A percentile compares a stretch with the other conserved stretches of the same genome.
Evolutionary conservation across 768 basidiomycete genomes (phyloP).

Genomic region (Chalciporus piperatus): DNA sequence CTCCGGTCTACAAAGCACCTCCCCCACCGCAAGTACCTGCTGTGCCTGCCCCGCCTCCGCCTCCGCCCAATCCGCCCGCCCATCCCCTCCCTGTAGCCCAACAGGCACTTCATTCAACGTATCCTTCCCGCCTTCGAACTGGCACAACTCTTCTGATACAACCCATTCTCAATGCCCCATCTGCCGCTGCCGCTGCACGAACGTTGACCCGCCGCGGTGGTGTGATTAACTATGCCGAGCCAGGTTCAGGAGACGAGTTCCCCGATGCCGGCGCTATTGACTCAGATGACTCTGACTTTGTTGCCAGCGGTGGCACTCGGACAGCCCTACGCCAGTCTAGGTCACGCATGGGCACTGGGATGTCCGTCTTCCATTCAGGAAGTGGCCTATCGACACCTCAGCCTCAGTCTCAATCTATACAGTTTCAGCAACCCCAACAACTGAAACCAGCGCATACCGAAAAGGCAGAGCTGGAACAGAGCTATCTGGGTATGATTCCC

Average conservation of each 20-base stretch:
- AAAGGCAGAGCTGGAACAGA: slow-evolving; percentile 75
- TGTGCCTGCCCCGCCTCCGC: slow-evolving; percentile 27
- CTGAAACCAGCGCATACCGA: slow-evolving; percentile 30
- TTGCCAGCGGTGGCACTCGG: slow-evolving; percentile 61
- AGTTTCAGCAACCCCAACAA: slow-evolving; percentile 16
- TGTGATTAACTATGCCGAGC: slow-evolving; percentile 85
- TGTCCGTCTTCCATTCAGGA: slow-evolving; percentile 54
- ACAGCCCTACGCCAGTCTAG: slow-evolving; percentile 52
- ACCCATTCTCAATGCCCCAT: slow-evolving; percentile 57
- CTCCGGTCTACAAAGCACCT: slow-evolving; percentile 38
- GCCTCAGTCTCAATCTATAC: slow-evolving; percentile 26
- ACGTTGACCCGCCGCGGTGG: slow-evolving; percentile 57
- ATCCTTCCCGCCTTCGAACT: slow-evolving; percentile 86
- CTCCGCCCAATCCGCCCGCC: slow-evolving; percentile 47
- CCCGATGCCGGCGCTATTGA: slow-evolving; percentile 80
- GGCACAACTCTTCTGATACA: slow-evolving; percentile 90
- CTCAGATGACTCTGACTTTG: slow-evolving; percentile 81
- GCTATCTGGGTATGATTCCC: slow-evolving; percentile 84
- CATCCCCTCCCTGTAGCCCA: slow-evolving; percentile 56
- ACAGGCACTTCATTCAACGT: slow-evolving; percentile 80
- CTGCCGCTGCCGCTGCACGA: slow-evolving; percentile 37
- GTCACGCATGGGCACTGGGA: slow-evolving; percentile 43
- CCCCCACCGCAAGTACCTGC: slow-evolving; percentile 30
- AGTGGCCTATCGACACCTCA: slow-evolving; percentile 41
- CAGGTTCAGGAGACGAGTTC: slow-evolving; percentile 78